Base-by-base conservation (phyloP, 2,329 filamentous ascomycete genomes). In the Fusarium coffeatum region DNA sequence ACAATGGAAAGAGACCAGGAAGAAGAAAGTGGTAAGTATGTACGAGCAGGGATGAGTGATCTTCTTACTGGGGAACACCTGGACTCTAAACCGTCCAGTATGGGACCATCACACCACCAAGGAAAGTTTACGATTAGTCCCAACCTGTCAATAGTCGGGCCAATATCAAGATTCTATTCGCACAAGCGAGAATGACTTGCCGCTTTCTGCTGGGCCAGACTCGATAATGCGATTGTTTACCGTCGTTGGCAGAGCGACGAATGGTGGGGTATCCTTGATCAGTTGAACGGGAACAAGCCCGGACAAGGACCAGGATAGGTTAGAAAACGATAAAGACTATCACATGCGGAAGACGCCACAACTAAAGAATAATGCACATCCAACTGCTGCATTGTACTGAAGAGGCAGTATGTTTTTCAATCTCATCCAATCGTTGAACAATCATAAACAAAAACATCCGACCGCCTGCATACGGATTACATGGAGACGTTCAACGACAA, bases 331-430 rank as follows among this genome's bases (percentile, higher is more conserved):
- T 42, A 42, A 53, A 28, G 23, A 15, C 32, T 37, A 32, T 70
- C 66, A 69, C 67, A 70, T 68, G 63, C 37, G 30, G 50, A 37
- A 48, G 62, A 42, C 48, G 63, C 61, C 48, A 54, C 62, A 66
- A 41, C 28, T 54, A 45, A 23, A 45, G 20, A 49, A 22, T 30
- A 20, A 45, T 30, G 22, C 30, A 27, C 6, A 3, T 40, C 20
- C 28, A 37, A 41, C 37, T 27, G 59, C 42, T 48, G 61, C n/a
- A 13, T 11, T 13, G 12, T 20, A 51, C 49, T 46, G 50, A 64
- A 57, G 15, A 41, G 50, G 45, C 8, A 64, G 13, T 50, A 25
- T 64, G 50, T 64, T 64, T 16, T 40, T 53, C 25, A 30, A 16
- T 20, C 3, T 8, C 10, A 37, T 25, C 28, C 57, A 62, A 41